Evolutionary conservation across 306 rosid species (phyloP), one percentile per base, ranked within the genome.

Genomic region (Mimosa bimucronata): DNA sequence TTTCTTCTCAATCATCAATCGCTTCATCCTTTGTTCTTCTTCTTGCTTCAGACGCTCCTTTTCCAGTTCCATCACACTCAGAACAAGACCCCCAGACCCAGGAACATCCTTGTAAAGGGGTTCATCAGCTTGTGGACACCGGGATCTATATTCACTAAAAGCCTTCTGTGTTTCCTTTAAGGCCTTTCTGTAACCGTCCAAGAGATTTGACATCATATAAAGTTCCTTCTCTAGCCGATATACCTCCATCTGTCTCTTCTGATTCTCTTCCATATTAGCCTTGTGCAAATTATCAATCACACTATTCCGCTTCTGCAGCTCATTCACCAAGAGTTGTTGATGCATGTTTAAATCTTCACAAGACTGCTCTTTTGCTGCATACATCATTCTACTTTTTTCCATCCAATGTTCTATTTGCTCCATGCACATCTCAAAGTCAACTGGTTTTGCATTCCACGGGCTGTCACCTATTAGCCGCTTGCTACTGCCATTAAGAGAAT

Each of bases 91-190:
- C 2, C 97, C 97, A 65, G 98, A 89, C 23, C 91, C 97, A 53
- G 96, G 87, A 82, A 95, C 98, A 78, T 95, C 98, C 83, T 82
- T 89, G 82, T 93, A 95, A 66, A 95, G 97, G 18, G 97, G 94
- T 52, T 91, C 99, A 75, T 89, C 93, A 65, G 83, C 88, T 82
- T 90, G 87, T 1, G 94, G 91, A 83, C 79, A 80, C 1, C 68
- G 85, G 15, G 81, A 84, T 81, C 98, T 88, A 72, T 91, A 91
- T 58, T 91, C 96, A 71, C 85, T 38, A 84, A 95, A 93, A 44
- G 90, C 78, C 60, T 84, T 93, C 29, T 81, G 83, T 45, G 94
- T 85, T 84, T 88, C 94, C 88, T 88, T 91, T 77, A 88, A 80
- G 77, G 94, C 98, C 83, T 88, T 91, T 83, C 94, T 86, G 69